Evolutionary conservation across 2,329 filamentous ascomycete species (phyloP), one percentile per base, ranked within the genome.

Genomic region (Fusarium penzigii): DNA sequence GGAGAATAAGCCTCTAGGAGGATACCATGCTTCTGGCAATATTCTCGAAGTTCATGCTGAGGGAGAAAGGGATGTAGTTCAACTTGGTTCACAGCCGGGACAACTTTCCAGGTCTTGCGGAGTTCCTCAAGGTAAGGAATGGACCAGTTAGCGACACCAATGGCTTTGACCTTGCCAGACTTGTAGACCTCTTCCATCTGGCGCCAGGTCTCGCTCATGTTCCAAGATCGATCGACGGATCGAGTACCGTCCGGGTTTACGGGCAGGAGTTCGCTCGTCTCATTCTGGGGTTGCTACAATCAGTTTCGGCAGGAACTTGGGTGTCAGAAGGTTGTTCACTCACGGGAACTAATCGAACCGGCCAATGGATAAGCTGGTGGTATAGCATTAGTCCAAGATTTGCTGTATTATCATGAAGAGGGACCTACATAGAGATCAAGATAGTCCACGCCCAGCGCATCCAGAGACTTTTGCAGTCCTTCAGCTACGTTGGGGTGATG

Each of bases 101-200:
- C 66, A 48, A 88, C 71, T 48, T 75, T 78, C 40, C 83, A 82
- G 7, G 84, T 81, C 61, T 78, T 62, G 2, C 86, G 71, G 29
- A 86, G 71, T n/a, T 72, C 65, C 68, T 84, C 77, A 14, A 86
- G 68, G 61, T 86, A 73, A n/a, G 70, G 65, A 44, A 89, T 81
- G 0, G 89, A 89, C 68, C 88, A 92, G 76, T 93, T 93, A 63
- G 86, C 89, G 29, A 93, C 85, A 45, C 90, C 89, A 61, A 93
- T 90, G 44, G 85, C 82, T 57, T 75, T 79, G 49, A 85, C 84
- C 64, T 83, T 83, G 59, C 87, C 86, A 2, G 82, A 78, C 38
- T 78, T 78, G 68, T 85, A 78, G 76, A 91, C 85, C 17, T 81
- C 83, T 68, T 87, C 81, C 58, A 86, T 71, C 48, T 90, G 90